A percentile compares a stretch with the other conserved stretches of the same genome.
phyloP scores from a whole-genome alignment of 176 grass and related monocot genomes.

The Triticum urartu region DNA sequence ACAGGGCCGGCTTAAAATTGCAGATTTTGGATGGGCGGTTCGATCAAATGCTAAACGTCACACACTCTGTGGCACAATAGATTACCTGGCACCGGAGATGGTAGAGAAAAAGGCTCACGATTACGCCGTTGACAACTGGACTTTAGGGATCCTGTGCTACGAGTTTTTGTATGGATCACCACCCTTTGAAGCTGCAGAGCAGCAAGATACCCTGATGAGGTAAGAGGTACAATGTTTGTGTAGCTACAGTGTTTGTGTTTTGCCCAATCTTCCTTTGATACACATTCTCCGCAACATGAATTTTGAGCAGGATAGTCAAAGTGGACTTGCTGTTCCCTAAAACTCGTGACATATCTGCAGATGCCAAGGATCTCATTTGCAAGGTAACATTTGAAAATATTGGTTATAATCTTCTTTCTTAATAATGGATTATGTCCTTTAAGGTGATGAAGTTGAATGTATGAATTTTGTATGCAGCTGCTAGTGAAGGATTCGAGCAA shows the following conservation, averaged over 20 bases:
- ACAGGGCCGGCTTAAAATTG: conserved; percentile 89
- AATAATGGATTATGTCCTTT: background rate
- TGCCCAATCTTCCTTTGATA: background rate
- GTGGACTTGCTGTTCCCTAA: conserved; percentile 84
- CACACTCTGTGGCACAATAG: conserved; percentile 91
- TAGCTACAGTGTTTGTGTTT: background rate
- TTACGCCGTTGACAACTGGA: conserved; percentile 95
- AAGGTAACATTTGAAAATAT: conserved; percentile 47
- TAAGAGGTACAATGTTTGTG: background rate
- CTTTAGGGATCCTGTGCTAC: conserved; percentile 83
- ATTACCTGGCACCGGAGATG: conserved; percentile 96
- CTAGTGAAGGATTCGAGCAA: conserved; percentile 92
- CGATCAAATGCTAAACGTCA: conserved; percentile 70
- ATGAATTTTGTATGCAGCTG: conserved; percentile 47
- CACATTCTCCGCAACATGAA: conserved; percentile 9
- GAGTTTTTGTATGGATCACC: conserved; percentile 87
- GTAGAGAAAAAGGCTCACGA: conserved; percentile 86
- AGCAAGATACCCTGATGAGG: conserved; percentile 66
- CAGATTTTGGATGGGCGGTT: conserved; percentile 96
- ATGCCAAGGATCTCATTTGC: conserved; percentile 89
- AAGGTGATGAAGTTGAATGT: background rate
- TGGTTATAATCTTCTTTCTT: background rate
- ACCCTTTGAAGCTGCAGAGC: conserved; percentile 78
- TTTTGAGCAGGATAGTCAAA: conserved; percentile 70
- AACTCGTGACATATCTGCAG: conserved; percentile 47